Evolutionary conservation across 495 filamentous ascomycete species (phyloP).

Genomic region (Trichoderma orchidacearum): DNA sequence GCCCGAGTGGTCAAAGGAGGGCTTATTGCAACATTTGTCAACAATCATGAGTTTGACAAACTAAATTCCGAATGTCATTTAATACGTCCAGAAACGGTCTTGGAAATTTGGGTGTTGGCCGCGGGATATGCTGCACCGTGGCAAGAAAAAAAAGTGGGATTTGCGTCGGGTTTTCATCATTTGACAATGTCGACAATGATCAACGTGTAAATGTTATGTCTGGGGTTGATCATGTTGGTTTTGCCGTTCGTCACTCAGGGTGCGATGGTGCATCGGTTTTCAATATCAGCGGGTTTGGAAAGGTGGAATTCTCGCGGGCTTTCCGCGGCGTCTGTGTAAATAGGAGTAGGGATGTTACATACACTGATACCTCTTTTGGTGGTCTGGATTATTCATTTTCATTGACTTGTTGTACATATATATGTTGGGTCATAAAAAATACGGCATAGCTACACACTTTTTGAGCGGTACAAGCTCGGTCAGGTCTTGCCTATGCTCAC

Average conservation of each 20-base stretch:
- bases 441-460: background rate
- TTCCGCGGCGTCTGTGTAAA: background rate
- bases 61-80: conserved; percentile 8
- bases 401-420: conserved; percentile 1
- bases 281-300: conserved; percentile 1
- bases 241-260: background rate
- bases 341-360: background rate
- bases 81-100: background rate
- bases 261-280: background rate
- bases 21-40: conserved; percentile 59
- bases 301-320: background rate
- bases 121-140: background rate
- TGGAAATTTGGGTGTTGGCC: background rate
- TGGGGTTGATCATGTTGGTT: conserved; percentile 1
- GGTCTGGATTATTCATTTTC: background rate
- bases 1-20: conserved; percentile 36
- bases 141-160: background rate
- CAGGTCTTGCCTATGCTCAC: background rate
- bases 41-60: conserved; percentile 53
- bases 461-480: background rate
- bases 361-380: conserved; percentile 1
- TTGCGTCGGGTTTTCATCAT: background rate
- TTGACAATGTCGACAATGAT: background rate
- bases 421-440: background rate
- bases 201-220: background rate